These are phyloP conservation scores for Colletotrichum sp. DNA, from an alignment of 2,329 filamentous ascomycete species.

Conservation along the genomic window DNA sequence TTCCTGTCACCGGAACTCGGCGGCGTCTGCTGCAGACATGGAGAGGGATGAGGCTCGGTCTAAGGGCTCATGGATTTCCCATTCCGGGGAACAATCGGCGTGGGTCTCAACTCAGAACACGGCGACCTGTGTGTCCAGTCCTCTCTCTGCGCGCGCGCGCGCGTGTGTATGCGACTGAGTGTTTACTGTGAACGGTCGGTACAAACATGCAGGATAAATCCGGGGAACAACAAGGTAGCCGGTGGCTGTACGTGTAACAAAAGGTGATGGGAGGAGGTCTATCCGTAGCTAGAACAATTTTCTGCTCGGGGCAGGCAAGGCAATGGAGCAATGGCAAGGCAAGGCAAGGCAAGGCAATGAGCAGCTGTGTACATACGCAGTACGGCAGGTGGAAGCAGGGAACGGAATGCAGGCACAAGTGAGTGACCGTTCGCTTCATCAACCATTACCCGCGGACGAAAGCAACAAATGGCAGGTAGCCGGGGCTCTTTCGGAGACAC, in stretches of 20 bases:
- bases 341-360: background rate
- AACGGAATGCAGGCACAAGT: background rate
- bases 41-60: constrained; percentile 15
- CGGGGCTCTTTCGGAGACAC: background rate
- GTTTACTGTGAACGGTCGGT: background rate
- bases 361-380: background rate
- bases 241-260: background rate
- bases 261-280: background rate
- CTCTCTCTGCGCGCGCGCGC: background rate
- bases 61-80: constrained; percentile 16
- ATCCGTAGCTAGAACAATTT: background rate
- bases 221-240: background rate
- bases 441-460: background rate
- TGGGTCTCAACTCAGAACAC: background rate
- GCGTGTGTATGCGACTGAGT: background rate
- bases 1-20: constrained; percentile 15
- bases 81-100: constrained; percentile 17
- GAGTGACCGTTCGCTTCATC: background rate
- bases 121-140: background rate
- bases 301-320: background rate
- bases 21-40: constrained; percentile 5
- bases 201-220: background rate
- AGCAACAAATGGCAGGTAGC: background rate
- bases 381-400: background rate
- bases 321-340: background rate